Conservation (phyloP, 345 rosid genomes). For the Salix suchowensis region DNA sequence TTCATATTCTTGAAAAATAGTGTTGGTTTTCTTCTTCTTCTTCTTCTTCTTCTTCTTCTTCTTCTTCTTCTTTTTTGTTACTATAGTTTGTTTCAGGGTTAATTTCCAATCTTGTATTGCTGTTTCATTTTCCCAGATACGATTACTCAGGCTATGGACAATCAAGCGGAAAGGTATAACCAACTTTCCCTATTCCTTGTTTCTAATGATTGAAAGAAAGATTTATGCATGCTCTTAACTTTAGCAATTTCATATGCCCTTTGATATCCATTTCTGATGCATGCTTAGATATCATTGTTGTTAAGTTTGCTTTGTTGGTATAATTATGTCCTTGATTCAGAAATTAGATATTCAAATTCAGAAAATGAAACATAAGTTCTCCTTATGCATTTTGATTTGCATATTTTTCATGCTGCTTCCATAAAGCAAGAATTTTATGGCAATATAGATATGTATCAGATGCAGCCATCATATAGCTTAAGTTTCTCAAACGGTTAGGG, state of each 20-base stretch:
- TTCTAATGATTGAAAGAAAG: conserved; percentile 5
- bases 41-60: too few species aligned
- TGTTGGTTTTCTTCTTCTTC: not conserved
- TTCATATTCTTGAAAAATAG: not conserved
- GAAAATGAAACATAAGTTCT: not conserved
- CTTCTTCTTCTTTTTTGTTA: not conserved
- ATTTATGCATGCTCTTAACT: not conserved
- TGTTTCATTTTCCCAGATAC: conserved; percentile 47
- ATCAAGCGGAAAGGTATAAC: conserved; percentile 79
- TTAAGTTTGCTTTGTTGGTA: not conserved
- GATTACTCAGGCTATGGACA: conserved; percentile 98
- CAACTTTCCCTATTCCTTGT: conserved; percentile 11
- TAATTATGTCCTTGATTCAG: not conserved
- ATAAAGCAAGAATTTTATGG: not conserved
- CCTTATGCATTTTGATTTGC: not conserved
- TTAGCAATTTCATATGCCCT: not conserved
- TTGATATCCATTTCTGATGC: not conserved
- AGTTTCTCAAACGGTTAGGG: not conserved
- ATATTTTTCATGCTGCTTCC: not conserved
- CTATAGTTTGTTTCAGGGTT: not conserved
- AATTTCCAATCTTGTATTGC: conserved; percentile 11
- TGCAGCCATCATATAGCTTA: not conserved
- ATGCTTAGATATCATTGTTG: not conserved
- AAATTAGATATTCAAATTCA: not conserved
- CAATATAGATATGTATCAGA: not conserved